A percentile compares a stretch with the other conserved stretches of the same genome.
These are phyloP conservation scores for Thecaphora thlaspeos DNA, from an alignment of 1,284 basidiomycete genomes.

Conservation along the genomic window DNA sequence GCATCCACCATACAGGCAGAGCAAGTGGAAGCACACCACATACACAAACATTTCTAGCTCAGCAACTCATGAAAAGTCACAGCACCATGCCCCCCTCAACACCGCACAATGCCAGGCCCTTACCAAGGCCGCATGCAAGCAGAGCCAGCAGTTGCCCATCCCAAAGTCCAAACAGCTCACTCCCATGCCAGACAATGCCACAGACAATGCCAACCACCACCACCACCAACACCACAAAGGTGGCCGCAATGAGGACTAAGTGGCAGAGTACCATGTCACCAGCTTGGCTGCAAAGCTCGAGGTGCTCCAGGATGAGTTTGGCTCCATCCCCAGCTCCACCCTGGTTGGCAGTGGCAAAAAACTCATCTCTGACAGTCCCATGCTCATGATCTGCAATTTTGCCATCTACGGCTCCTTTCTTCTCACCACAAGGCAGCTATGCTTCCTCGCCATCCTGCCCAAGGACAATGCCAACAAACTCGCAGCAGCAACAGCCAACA, in stretches of 20 bases:
- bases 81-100: neutral
- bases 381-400: slow-evolving; percentile 41
- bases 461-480: slow-evolving; percentile 1
- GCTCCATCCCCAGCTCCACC: slow-evolving; percentile 20
- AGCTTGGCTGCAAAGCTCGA: slow-evolving; percentile 21
- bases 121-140: neutral
- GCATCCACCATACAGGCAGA: neutral
- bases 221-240: neutral
- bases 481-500: neutral
- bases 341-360: slow-evolving; percentile 30
- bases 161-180: neutral
- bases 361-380: slow-evolving; percentile 28
- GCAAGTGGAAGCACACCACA: neutral
- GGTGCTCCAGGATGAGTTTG: slow-evolving; percentile 44
- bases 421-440: slow-evolving; percentile 45
- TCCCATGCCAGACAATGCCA: neutral
- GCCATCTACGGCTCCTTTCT: slow-evolving; percentile 44
- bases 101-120: neutral
- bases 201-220: neutral
- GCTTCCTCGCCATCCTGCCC: slow-evolving; percentile 45
- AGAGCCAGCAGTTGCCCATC: neutral
- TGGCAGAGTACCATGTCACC: neutral
- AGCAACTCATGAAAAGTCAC: neutral
- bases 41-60: neutral
- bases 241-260: neutral